These are phyloP conservation scores for Arthrobotrys megalospora DNA, from an alignment of 2,329 filamentous ascomycete species.

Conservation along the genomic window DNA sequence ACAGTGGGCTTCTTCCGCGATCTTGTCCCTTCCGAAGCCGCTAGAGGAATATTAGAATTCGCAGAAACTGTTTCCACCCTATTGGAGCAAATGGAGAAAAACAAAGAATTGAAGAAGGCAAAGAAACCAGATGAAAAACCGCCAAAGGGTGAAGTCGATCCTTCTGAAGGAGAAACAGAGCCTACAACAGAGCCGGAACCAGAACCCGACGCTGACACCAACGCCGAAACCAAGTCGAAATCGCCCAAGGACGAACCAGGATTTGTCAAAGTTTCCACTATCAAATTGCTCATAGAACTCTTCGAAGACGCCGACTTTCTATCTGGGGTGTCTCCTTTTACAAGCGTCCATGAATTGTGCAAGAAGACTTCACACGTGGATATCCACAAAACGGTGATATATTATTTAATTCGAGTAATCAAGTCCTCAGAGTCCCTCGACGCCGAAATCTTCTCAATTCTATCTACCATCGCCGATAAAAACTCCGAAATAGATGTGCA, in stretches of 20 bases:
- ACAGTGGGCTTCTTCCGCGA: conserved; percentile 12
- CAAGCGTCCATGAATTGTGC: not conserved
- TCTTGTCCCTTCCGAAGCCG: conserved; percentile 6
- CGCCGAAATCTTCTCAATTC: not conserved
- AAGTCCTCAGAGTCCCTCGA: not conserved
- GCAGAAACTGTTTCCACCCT: not conserved
- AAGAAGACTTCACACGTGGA: conserved; percentile 8
- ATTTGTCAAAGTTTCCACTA: conserved; percentile 33
- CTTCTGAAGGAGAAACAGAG: not conserved
- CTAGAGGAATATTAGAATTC: not conserved
- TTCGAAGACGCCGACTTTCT: conserved; percentile 12
- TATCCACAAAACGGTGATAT: conserved; percentile 14
- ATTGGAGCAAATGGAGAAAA: not conserved
- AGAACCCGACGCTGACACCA: no score
- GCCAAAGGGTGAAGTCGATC: not conserved
- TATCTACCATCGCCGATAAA: not conserved
- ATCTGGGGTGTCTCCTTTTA: not conserved
- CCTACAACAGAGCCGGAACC: not conserved
- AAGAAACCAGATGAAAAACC: not conserved
- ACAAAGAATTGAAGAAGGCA: not conserved
- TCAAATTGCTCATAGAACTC: conserved; percentile 30
- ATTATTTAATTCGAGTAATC: not conserved
- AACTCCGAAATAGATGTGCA: not conserved
- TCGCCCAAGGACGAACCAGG: not conserved
- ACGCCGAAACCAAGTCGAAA: not conserved